phyloP scores from a whole-genome alignment of 805 yeast genomes.

The Schwanniomyces vanrijiae region DNA sequence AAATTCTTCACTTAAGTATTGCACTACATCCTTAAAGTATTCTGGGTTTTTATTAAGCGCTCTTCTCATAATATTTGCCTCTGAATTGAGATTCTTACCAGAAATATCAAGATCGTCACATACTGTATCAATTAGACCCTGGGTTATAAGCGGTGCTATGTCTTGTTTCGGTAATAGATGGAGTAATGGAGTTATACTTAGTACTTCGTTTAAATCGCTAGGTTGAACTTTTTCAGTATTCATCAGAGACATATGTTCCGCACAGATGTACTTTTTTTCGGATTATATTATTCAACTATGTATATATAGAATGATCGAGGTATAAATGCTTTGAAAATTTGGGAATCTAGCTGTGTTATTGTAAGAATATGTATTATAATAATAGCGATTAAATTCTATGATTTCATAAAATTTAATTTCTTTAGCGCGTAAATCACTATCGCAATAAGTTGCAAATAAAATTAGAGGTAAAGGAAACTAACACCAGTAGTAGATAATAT shows the following conservation, averaged over 20 bases:
- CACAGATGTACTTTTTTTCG: neutral
- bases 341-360: neutral
- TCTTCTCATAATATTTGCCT: slow-evolving; percentile 7
- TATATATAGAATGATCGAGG: neutral
- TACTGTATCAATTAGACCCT: slow-evolving; percentile 10
- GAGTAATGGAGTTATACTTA: slow-evolving; percentile 25
- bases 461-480: too few relatives aligned
- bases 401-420: neutral
- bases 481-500: too few relatives aligned
- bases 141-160: slow-evolving; percentile 14
- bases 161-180: slow-evolving; percentile 30
- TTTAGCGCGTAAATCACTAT: too few relatives aligned
- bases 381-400: too few relatives aligned
- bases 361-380: too few relatives aligned
- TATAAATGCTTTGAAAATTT: neutral
- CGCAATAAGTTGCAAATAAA: too few relatives aligned
- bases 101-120: slow-evolving; percentile 6
- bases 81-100: slow-evolving; percentile 2
- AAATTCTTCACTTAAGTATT: slow-evolving; percentile 18
- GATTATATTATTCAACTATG: neutral
- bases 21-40: slow-evolving; percentile 9
- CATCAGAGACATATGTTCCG: neutral
- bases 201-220: slow-evolving; percentile 19
- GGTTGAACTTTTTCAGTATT: slow-evolving; percentile 10
- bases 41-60: slow-evolving; percentile 12